These are phyloP conservation scores for Cladosporium cucumerinum DNA, from an alignment of 2,329 filamentous ascomycete genomes.

Conservation along the genomic window DNA sequence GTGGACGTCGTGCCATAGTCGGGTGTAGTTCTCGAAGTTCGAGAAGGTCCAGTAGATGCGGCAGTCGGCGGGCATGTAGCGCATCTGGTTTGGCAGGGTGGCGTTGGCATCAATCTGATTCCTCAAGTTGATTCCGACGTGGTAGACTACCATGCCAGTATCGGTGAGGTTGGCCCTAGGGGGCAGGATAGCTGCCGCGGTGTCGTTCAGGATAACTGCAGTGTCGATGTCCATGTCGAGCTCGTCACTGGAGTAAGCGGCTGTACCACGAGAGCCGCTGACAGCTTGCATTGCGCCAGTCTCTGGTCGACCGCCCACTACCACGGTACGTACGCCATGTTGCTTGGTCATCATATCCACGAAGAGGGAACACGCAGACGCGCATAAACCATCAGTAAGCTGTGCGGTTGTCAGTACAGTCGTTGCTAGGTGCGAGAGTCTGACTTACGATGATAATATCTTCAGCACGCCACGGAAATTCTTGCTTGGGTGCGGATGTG, in stretches of 20 bases:
- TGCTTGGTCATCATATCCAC: conserved; percentile 36
- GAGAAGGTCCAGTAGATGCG: conserved; percentile 38
- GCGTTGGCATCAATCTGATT: conserved; percentile 37
- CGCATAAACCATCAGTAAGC: conserved; percentile 39
- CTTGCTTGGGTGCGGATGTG: conserved; percentile 24
- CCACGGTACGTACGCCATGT: conserved; percentile 34
- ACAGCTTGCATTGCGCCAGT: conserved; percentile 38
- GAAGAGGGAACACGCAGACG: conserved; percentile 42
- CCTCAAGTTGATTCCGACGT: conserved; percentile 35
- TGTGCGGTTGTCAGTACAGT: neutral
- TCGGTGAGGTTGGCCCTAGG: conserved; percentile 15
- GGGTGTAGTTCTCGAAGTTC: conserved; percentile 38
- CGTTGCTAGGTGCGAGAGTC: neutral
- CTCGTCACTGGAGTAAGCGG: neutral
- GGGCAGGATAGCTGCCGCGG: neutral
- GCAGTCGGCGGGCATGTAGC: conserved; percentile 29
- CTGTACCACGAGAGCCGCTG: conserved; percentile 1
- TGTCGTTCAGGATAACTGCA: neutral
- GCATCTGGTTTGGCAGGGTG: conserved; percentile 37
- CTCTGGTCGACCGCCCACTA: conserved; percentile 39
- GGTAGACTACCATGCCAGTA: conserved; percentile 30
- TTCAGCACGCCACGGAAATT: conserved; percentile 37
- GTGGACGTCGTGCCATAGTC: conserved; percentile 37
- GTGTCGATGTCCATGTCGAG: conserved; percentile 5
- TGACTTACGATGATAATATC: conserved; percentile 41